phyloP scores from a whole-genome alignment of 2,329 filamentous ascomycete species.

The Emmonsia crescens region DNA sequence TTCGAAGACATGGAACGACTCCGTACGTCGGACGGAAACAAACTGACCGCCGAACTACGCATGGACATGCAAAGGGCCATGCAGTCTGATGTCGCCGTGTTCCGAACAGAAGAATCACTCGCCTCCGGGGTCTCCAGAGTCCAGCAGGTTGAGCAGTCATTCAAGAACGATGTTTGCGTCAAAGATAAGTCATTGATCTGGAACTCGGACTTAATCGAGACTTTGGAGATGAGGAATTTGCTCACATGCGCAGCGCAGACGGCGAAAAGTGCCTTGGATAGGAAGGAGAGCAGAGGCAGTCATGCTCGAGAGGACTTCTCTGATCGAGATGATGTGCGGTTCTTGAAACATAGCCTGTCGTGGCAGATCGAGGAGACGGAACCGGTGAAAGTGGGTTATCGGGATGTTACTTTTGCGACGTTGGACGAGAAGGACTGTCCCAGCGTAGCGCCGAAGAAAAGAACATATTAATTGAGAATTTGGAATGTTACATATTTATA shows the following conservation, averaged over 20 bases:
- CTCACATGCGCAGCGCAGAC: slow-evolving; percentile 80
- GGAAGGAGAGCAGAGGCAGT: slow-evolving; percentile 78
- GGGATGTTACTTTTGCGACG: slow-evolving; percentile 32
- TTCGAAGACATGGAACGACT: slow-evolving; percentile 71
- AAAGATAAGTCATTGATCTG: slow-evolving; percentile 96
- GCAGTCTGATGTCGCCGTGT: slow-evolving; percentile 87
- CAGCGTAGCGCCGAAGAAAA: slow-evolving; percentile 27
- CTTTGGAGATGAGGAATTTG: slow-evolving; percentile 75
- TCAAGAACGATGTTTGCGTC: slow-evolving; percentile 62
- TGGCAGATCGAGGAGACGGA: slow-evolving; percentile 35
- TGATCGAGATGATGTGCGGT: slow-evolving; percentile 59
- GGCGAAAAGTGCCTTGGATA: slow-evolving; percentile 65
- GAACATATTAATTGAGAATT: slow-evolving; percentile 21
- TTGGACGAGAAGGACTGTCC: slow-evolving; percentile 35
- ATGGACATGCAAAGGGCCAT: slow-evolving; percentile 87
- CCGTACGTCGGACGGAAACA: slow-evolving; percentile 64
- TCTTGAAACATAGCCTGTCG: slow-evolving; percentile 38
- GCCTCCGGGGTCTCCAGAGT: slow-evolving; percentile 78
- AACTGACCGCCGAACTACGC: slow-evolving; percentile 71
- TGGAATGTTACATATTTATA: neutral
- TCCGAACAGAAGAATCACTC: slow-evolving; percentile 76
- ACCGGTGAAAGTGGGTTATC: slow-evolving; percentile 31
- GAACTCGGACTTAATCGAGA: slow-evolving; percentile 90
- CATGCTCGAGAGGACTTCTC: slow-evolving; percentile 82
- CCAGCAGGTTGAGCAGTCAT: slow-evolving; percentile 63